phyloP scores from a whole-genome alignment of 2,329 filamentous ascomycete species.

The Aspergillus pseudoviridinutans region DNA sequence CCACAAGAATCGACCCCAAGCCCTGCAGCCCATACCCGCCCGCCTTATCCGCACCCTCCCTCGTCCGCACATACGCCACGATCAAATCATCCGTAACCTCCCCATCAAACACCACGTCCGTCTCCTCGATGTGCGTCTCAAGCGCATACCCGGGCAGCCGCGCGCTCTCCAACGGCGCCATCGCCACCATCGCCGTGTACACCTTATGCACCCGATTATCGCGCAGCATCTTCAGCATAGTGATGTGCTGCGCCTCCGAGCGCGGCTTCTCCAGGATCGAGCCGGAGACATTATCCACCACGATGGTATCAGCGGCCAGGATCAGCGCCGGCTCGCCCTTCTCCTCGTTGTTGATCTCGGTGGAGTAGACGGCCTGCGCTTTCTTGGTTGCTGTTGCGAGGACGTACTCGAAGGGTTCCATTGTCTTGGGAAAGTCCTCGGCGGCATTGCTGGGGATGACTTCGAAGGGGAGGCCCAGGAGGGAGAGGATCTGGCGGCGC shows the following conservation, averaged over 20 bases:
- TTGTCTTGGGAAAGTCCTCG: conserved; percentile 77
- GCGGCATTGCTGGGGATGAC: conserved; percentile 77
- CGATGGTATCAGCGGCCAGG: conserved; percentile 85
- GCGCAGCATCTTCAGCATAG: conserved; percentile 77
- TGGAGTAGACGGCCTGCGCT: conserved; percentile 66
- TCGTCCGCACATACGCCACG: conserved; percentile 62
- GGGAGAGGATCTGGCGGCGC: conserved; percentile 70
- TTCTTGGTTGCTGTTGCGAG: conserved; percentile 81
- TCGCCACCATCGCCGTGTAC: conserved; percentile 77
- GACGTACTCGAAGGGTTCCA: conserved; percentile 87
- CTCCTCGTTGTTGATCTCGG: conserved; percentile 53
- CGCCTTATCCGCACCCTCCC: conserved; percentile 93
- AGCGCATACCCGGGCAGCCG: conserved; percentile 81
- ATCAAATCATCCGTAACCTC: conserved; percentile 77
- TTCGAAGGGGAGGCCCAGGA: conserved; percentile 79
- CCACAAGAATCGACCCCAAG: conserved; percentile 77
- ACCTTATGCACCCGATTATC: conserved; percentile 77
- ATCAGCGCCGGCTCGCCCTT: conserved; percentile 75
- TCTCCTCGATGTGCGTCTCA: conserved; percentile 81
- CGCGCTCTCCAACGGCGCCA: conserved; percentile 77
- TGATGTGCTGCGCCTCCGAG: conserved; percentile 72
- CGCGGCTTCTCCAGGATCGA: conserved; percentile 87
- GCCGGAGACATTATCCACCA: conserved; percentile 67
- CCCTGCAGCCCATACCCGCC: conserved; percentile 95
- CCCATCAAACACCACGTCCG: conserved; percentile 78